phyloP scores from a whole-genome alignment of 176 grass and related monocot genomes.

The Carex myosuroides region DNA sequence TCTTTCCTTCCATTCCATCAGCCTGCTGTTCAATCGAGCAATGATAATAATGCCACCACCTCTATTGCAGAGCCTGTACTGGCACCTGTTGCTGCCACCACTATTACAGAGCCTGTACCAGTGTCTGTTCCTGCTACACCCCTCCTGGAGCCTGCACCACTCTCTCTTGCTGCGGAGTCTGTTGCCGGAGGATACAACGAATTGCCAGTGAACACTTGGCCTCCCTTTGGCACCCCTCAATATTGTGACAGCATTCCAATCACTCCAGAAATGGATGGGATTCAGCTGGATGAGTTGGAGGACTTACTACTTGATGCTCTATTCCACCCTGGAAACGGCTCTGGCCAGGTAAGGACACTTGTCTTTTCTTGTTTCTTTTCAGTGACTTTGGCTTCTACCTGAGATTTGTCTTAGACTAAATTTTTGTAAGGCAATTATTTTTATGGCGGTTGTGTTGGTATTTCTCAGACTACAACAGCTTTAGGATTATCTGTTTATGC shows the following conservation, averaged over 20 bases:
- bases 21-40: background rate
- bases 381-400: background rate
- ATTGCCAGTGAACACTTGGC: background rate
- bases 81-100: background rate
- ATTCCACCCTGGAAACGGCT: background rate
- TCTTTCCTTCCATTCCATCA: conserved; percentile 21
- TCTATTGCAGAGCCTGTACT: background rate
- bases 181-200: background rate
- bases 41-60: background rate
- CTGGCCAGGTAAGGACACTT: conserved; percentile 27
- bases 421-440: background rate
- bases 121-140: background rate
- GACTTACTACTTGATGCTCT: conserved; percentile 36
- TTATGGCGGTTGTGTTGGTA: background rate
- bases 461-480: background rate
- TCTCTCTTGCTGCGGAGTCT: conserved; percentile 1
- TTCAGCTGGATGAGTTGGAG: conserved; percentile 48
- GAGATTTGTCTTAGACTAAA: background rate
- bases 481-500: background rate
- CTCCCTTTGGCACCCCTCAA: background rate
- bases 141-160: background rate
- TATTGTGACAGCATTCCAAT: conserved; percentile 13
- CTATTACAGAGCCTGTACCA: background rate
- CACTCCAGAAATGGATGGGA: conserved; percentile 32
- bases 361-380: background rate